Evolutionary conservation across 2,329 filamentous ascomycete species (phyloP).

Genomic region (Pseudocercospora cruenta): DNA sequence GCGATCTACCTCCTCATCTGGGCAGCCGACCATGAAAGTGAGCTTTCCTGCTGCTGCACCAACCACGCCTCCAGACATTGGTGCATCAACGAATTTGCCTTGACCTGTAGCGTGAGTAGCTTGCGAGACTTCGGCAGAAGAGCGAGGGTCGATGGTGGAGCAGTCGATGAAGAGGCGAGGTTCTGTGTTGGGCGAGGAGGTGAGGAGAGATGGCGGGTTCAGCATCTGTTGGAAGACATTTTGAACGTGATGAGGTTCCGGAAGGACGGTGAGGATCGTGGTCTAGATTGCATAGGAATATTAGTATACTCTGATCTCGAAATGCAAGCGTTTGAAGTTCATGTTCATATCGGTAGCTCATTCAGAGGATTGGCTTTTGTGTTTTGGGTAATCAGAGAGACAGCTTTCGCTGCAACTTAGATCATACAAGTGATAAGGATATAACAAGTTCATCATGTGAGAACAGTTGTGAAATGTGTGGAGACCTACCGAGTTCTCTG

Average conservation of each 20-base stretch:
- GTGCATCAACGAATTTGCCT: conserved; percentile 86
- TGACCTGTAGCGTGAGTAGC: conserved; percentile 67
- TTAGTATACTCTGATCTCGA: conserved; percentile 1
- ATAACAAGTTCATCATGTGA: conserved; percentile 25
- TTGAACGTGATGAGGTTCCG: conserved; percentile 85
- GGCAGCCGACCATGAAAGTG: conserved; percentile 91
- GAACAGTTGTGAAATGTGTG: not conserved
- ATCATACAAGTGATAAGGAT: conserved; percentile 64
- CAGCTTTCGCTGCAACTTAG: conserved; percentile 69
- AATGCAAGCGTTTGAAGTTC: not conserved
- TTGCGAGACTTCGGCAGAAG: conserved; percentile 76
- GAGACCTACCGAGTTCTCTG: conserved; percentile 66
- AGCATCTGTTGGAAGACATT: conserved; percentile 80
- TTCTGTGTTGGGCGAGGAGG: conserved; percentile 49
- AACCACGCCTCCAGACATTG: conserved; percentile 95
- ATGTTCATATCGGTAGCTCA: not conserved
- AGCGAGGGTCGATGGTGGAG: conserved; percentile 91
- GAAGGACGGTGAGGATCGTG: conserved; percentile 84
- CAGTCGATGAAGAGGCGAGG: conserved; percentile 89
- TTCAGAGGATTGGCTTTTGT: conserved; percentile 77
- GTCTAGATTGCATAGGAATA: conserved; percentile 58
- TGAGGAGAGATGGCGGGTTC: conserved; percentile 57
- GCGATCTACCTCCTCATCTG: conserved; percentile 62
- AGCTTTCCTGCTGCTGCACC: conserved; percentile 84
- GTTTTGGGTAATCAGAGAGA: conserved; percentile 64